phyloP scores from a whole-genome alignment of 1,284 basidiomycete genomes.

The Afroboletus lepidellus region DNA sequence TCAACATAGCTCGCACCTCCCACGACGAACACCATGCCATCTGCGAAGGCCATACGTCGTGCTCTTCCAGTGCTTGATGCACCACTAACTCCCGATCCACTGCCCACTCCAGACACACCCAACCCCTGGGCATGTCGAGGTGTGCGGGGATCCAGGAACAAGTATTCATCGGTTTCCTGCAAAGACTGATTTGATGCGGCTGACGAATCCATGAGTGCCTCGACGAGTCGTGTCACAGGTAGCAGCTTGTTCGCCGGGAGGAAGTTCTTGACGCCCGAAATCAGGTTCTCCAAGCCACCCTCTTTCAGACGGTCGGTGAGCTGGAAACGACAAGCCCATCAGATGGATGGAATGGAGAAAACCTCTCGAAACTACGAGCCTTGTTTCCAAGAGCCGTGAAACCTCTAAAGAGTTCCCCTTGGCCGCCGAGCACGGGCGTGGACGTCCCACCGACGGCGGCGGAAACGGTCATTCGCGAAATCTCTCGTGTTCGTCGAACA shows the following conservation, averaged over 20 bases:
- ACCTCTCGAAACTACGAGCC: slow-evolving; percentile 45
- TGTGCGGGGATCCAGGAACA: slow-evolving; percentile 91
- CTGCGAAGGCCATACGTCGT: slow-evolving; percentile 80
- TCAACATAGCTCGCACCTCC: slow-evolving; percentile 98
- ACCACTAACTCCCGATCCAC: slow-evolving; percentile 39
- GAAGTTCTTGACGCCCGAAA: slow-evolving; percentile 98
- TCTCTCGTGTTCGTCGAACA: slow-evolving; percentile 88
- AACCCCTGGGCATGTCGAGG: slow-evolving; percentile 56
- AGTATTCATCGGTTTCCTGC: slow-evolving; percentile 94
- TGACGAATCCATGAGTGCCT: slow-evolving; percentile 96
- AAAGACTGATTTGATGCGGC: slow-evolving; percentile 89
- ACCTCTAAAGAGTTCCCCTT: slow-evolving; percentile 83
- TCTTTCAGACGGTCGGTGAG: slow-evolving; percentile 93
- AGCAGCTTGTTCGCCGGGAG: slow-evolving; percentile 93
- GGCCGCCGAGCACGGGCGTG: slow-evolving; percentile 74
- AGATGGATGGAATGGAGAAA: slow-evolving; percentile 6
- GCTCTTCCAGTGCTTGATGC: slow-evolving; percentile 47
- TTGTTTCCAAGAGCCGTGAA: slow-evolving; percentile 91
- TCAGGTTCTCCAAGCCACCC: slow-evolving; percentile 91
- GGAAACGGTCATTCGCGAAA: slow-evolving; percentile 87
- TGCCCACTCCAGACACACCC: slow-evolving; percentile 49
- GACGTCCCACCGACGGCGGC: slow-evolving; percentile 59
- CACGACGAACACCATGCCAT: slow-evolving; percentile 92
- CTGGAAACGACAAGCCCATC: slow-evolving; percentile 37
- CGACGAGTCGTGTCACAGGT: slow-evolving; percentile 88